Conservation (phyloP, 164 flowering plant species). For the Magnolia kwangsiensis region DNA sequence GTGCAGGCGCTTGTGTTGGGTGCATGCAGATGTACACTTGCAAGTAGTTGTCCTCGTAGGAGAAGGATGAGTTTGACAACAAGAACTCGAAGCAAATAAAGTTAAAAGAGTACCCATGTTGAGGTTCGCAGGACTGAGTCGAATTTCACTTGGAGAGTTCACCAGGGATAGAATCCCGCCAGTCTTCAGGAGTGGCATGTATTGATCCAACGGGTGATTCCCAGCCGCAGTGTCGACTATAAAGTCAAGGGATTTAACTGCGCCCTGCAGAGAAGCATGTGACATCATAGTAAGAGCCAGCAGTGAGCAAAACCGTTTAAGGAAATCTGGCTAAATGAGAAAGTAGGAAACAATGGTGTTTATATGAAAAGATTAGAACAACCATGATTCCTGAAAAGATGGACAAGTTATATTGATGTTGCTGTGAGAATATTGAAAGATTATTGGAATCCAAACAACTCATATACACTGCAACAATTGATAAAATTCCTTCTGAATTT, state of each 20-base stretch:
- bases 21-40: background rate
- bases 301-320: too few relatives aligned
- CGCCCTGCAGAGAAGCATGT: conserved; percentile 31
- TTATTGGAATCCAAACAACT: background rate
- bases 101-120: conserved; percentile 33
- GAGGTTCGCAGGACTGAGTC: conserved; percentile 64
- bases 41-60: background rate
- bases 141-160: conserved; percentile 75
- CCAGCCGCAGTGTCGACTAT: conserved; percentile 80
- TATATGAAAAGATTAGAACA: too few relatives aligned
- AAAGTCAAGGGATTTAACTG: conserved; percentile 55
- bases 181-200: conserved; percentile 64
- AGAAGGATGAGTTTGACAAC: background rate
- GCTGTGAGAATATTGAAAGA: background rate
- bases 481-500: too few relatives aligned
- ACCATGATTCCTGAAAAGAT: too few relatives aligned
- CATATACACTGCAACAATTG: background rate
- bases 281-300: background rate
- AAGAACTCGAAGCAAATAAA: background rate
- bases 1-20: background rate
- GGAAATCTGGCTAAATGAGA: too few relatives aligned
- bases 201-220: conserved; percentile 77
- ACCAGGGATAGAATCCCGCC: conserved; percentile 60
- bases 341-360: too few relatives aligned
- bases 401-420: too few relatives aligned